Conservation (phyloP, 805 yeast genomes). For the Gaillardinia entomophila region DNA sequence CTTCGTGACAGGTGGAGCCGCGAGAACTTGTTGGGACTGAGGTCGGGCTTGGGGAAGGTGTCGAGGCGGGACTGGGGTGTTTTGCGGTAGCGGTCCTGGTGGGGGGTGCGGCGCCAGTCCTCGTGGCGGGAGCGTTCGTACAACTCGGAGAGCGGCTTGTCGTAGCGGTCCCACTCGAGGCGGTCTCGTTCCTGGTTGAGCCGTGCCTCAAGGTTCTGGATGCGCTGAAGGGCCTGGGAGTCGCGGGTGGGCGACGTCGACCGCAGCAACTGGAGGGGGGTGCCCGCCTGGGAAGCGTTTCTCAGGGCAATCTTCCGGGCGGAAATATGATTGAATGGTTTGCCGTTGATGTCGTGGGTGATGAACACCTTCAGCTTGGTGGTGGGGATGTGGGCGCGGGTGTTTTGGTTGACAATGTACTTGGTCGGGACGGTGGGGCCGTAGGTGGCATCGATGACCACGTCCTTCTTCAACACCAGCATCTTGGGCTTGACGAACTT, state of each 20-base stretch:
- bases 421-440: slow-evolving; percentile 27
- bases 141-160: neutral
- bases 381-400: slow-evolving; percentile 12
- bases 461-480: slow-evolving; percentile 50
- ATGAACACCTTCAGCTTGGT: slow-evolving; percentile 40
- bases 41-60: neutral
- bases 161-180: neutral
- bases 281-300: too few species aligned
- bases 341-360: slow-evolving; percentile 45
- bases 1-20: neutral
- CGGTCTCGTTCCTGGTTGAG: neutral
- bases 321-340: slow-evolving; percentile 13
- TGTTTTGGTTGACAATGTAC: slow-evolving; percentile 15
- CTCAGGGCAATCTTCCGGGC: neutral
- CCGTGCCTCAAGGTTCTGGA: neutral
- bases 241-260: neutral
- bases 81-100: neutral
- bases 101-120: neutral
- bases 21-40: neutral
- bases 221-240: neutral
- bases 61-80: neutral
- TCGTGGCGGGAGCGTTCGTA: neutral
- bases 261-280: neutral
- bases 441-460: slow-evolving; percentile 50
- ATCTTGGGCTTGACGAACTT: slow-evolving; percentile 59